Evolutionary conservation across 1,139 yeast genomes (phyloP).

Genomic region (Scheffersomyces stambukii): DNA sequence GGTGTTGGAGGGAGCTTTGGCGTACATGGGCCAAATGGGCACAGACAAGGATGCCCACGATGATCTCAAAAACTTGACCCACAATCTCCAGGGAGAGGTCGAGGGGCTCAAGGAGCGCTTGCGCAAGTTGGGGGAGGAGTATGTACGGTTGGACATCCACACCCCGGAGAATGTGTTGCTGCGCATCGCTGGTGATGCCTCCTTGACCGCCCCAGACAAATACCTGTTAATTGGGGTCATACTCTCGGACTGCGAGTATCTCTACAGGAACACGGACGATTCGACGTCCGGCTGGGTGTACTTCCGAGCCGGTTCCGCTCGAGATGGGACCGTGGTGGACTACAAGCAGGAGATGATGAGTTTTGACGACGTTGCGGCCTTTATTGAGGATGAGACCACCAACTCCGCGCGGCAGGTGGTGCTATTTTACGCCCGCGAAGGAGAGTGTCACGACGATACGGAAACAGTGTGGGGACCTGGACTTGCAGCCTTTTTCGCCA

Average conservation of each 20-base stretch:
- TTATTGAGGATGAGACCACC: conserved; percentile 14
- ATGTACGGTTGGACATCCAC: conserved; percentile 19
- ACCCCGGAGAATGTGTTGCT: conserved; percentile 19
- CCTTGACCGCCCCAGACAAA: conserved; percentile 13
- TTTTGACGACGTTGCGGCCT: conserved; percentile 17
- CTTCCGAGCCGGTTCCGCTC: conserved; percentile 7
- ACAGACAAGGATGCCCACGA: conserved; percentile 16
- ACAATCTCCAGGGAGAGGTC: conserved; percentile 14
- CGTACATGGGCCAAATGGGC: conserved; percentile 12
- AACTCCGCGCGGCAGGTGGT: conserved; percentile 14
- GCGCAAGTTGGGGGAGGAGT: conserved; percentile 14
- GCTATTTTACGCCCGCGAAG: conserved; percentile 17
- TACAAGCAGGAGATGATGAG: conserved; percentile 17
- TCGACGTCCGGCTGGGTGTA: conserved; percentile 16
- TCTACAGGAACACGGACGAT: conserved; percentile 15
- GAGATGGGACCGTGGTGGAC: conserved; percentile 11
- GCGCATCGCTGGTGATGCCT: conserved; percentile 6
- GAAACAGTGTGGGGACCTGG: too few relatives aligned
- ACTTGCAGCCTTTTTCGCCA: conserved; percentile 15
- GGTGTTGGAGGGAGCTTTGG: conserved; percentile 19
- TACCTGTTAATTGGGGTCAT: conserved; percentile 27
- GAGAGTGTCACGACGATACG: conserved; percentile 6
- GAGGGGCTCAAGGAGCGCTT: conserved; percentile 15
- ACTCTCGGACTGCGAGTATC: conserved; percentile 27
- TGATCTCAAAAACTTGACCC: conserved; percentile 21